phyloP scores from a whole-genome alignment of 1,284 basidiomycete genomes.

The Tilletia horrida region DNA sequence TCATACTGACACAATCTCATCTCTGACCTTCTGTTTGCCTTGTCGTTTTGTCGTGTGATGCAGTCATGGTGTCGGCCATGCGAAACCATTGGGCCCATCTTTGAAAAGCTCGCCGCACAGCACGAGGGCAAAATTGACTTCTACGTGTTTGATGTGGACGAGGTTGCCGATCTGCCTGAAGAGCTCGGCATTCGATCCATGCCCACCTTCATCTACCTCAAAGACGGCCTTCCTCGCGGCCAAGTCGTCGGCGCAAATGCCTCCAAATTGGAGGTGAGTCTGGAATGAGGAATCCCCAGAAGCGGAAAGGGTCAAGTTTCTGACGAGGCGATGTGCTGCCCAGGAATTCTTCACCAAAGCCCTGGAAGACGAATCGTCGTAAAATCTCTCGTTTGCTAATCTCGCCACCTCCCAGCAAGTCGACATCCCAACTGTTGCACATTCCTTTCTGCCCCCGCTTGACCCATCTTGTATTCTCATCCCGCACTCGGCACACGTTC shows the following conservation, averaged over 20 bases:
- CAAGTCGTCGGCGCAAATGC: background rate
- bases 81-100: background rate
- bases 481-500: no score
- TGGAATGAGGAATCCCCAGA: no score
- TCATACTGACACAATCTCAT: background rate
- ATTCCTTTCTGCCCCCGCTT: no score
- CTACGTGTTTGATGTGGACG: slow-evolving; percentile 7
- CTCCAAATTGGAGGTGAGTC: background rate
- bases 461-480: no score
- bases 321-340: no score
- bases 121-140: background rate
- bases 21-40: background rate
- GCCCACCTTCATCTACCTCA: background rate
- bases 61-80: slow-evolving; percentile 12
- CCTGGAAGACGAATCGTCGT: no score
- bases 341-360: no score
- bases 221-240: background rate
- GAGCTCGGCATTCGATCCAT: slow-evolving; percentile 2
- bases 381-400: no score
- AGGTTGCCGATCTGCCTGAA: background rate
- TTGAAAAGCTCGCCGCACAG: background rate
- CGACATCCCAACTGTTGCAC: no score
- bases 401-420: no score
- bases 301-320: no score
- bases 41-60: no score